phyloP scores from a whole-genome alignment of 257 asterid genomes.

The Nicotiana tomentosiformis region DNA sequence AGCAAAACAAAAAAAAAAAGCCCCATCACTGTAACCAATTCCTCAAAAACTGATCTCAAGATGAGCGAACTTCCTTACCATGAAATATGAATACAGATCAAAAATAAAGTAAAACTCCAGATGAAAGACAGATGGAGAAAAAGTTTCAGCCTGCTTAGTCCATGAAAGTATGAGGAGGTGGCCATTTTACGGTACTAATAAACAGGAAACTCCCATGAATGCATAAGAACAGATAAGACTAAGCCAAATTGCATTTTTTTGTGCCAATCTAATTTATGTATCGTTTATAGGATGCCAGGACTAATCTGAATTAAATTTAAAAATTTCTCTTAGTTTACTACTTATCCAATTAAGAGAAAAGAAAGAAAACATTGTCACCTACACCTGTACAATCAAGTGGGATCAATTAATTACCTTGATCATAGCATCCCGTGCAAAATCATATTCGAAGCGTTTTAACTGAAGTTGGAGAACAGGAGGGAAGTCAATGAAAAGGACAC shows the following conservation, averaged over 20 bases:
- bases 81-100: background rate
- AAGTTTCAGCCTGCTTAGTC: background rate
- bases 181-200: background rate
- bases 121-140: constrained; percentile 2
- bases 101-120: background rate
- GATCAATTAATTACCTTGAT: constrained; percentile 47
- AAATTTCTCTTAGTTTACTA: background rate
- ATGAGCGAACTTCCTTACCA: background rate
- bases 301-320: background rate
- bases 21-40: background rate
- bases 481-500: constrained; percentile 73
- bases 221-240: background rate
- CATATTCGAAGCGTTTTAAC: constrained; percentile 73
- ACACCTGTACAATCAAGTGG: background rate
- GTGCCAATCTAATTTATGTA: background rate
- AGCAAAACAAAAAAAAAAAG: background rate
- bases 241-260: background rate
- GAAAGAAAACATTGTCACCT: background rate
- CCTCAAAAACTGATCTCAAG: background rate
- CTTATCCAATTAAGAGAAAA: background rate
- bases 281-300: constrained; percentile 2
- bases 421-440: constrained; percentile 72
- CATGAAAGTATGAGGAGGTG: background rate
- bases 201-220: background rate
- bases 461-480: constrained; percentile 88